A percentile compares a stretch with the other conserved stretches of the same genome.
These are phyloP conservation scores for Phoma sp. DNA, from an alignment of 2,329 filamentous ascomycete species.

Conservation along the genomic window DNA sequence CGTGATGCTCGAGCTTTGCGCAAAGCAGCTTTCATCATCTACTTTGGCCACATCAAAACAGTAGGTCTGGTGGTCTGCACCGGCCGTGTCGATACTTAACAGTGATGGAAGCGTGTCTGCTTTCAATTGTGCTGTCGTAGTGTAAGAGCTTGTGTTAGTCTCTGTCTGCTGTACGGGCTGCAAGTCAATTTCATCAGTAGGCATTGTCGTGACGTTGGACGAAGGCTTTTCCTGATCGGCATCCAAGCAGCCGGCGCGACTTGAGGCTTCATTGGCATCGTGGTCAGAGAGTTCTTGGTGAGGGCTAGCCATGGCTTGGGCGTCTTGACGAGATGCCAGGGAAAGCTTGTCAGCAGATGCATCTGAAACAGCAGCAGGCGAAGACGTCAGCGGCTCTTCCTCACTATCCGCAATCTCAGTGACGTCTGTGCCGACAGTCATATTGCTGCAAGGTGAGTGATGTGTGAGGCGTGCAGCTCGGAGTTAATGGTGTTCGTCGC, in stretches of 20 bases:
- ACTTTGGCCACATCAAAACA: not conserved
- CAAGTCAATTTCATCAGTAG: conserved; percentile 18
- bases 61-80: not conserved
- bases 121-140: not conserved
- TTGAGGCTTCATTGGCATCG: conserved; percentile 17
- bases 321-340: conserved; percentile 27
- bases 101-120: not conserved
- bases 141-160: not conserved
- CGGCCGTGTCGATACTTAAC: not conserved
- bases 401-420: conserved; percentile 45
- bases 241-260: conserved; percentile 17
- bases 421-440: conserved; percentile 29
- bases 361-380: conserved; percentile 27
- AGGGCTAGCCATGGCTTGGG: conserved; percentile 26
- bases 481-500: conserved; percentile 7
- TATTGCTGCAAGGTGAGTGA: conserved; percentile 22
- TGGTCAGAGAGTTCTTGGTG: conserved; percentile 23
- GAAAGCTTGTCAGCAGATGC: conserved; percentile 32
- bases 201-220: conserved; percentile 12
- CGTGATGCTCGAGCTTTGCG: not conserved
- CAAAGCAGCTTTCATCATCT: not conserved
- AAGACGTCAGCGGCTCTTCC: conserved; percentile 42
- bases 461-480: not conserved
- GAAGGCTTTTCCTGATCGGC: conserved; percentile 22
- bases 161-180: conserved; percentile 7